Conservation (phyloP, 1,284 basidiomycete genomes). For the Ustilago shanxiensis region DNA sequence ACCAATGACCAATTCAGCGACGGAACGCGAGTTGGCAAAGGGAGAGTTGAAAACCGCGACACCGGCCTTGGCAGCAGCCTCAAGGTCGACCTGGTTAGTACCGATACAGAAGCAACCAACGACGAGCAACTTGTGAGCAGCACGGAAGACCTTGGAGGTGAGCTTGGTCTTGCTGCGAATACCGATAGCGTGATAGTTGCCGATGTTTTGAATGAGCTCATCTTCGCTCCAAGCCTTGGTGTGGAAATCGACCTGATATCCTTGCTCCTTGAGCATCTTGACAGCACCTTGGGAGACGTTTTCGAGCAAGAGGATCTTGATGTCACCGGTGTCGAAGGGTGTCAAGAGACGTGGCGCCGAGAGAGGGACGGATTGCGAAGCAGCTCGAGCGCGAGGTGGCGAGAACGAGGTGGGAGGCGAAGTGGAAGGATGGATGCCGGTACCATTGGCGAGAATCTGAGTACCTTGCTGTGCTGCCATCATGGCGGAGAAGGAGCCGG, state of each 20-base stretch:
- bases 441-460: constrained; percentile 43
- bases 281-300: constrained; percentile 96
- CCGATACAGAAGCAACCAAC: constrained; percentile 99
- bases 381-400: constrained; percentile 45
- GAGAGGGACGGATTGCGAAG: constrained; percentile 45
- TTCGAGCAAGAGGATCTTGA: constrained; percentile 84
- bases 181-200: constrained; percentile 91
- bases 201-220: constrained; percentile 88
- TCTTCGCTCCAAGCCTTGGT: constrained; percentile 89
- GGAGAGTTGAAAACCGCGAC: constrained; percentile 99
- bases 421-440: constrained; percentile 35
- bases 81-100: constrained; percentile 96
- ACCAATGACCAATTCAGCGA: constrained; percentile 96
- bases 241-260: constrained; percentile 93
- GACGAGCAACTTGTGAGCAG: constrained; percentile 78
- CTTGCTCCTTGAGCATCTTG: constrained; percentile 81
- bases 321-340: constrained; percentile 66
- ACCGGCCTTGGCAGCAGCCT: constrained; percentile 85
- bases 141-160: constrained; percentile 84
- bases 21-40: constrained; percentile 98
- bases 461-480: constrained; percentile 58
- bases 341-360: constrained; percentile 62
- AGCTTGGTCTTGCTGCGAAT: constrained; percentile 98
- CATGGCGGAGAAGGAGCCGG: constrained; percentile 63
- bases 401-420: constrained; percentile 48